Base-by-base conservation (phyloP, 2,329 filamentous ascomycete species). In the Nannizzia gypsea region DNA sequence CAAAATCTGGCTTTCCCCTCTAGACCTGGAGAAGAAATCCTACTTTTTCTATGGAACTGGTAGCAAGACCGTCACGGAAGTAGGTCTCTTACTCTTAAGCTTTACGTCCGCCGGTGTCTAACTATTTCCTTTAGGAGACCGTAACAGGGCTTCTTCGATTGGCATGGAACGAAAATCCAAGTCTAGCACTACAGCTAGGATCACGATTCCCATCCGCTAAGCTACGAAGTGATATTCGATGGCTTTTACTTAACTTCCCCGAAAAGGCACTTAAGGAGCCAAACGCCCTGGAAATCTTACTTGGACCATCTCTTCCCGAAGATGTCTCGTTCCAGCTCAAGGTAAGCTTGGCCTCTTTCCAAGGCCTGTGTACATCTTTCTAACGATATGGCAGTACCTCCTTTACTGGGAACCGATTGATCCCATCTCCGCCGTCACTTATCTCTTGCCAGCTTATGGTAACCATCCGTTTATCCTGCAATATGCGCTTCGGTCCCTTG, bases 381-480 rank as follows among this genome's bases (percentile, higher is more conserved):
- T 59, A 28, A 59, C 8, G 4, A 22, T 8, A 38, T 64, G 57
- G 66, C 56, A 90, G 84, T 96, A 95, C 72, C 78, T 99, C 15
- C 78, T 99, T 1, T 96, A 89, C 75, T 99, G 93, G 93, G 83
- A 87, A 22, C 85, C 93, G 0, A 86, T 96, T 34, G 96, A 96
- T 68, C 93, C 93, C 0, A 87, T 96, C 63, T 93, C 91, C 8
- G 91, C 95, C 0, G 86, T 95, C 5, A 96, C 90, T 0, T 90
- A 95, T 74, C 97, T 99, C 77, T 72, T 96, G 66, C 95, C 95
- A 0, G 85, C 87, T 0, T 99, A 95, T 72, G 85, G 86, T 44
- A 92, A 96, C 67, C 87, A 99, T 68, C 89, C 95, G 0, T 95
- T 91, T 73, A 81, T 99, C 58, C 83, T 97, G 42, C 95, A 99